Base-by-base conservation (phyloP, 2,329 filamentous ascomycete species). In the Cordyceps cicadae region DNA sequence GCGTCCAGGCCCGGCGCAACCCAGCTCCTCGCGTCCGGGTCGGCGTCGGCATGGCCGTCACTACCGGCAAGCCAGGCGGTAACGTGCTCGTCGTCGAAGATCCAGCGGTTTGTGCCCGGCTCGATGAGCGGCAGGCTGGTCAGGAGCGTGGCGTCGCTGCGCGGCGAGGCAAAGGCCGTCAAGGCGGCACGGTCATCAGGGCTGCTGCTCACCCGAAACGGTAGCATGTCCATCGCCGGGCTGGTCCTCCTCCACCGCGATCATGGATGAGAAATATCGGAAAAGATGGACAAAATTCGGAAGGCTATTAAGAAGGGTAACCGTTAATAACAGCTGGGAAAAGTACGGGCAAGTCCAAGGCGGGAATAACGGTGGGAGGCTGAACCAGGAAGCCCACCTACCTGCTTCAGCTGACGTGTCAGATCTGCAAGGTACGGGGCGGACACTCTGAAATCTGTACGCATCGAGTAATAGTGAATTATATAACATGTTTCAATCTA, bases 1-100 rank as follows among this genome's bases (percentile, higher is more conserved):
- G 46, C 29, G 24, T 45, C 48, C 56, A 34, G 48, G n/a, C 56
- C 56, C 17, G 56, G 56, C 34, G 56, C 56, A 29, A 59, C 56
- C 56, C 56, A 59, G 49, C 48, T 37, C 17, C 21, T 24, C 17
- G 49, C 34, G 24, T 52, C 56, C 37, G 9, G 3, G 12, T 37
- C 56, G 48, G 9, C 5, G 12, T 37, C 34, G 34, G 34, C 8
- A 37, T 9, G 48, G 37, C 34, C 29, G 5, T 29, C 56, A 49
- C 48, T 48, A 37, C 41, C 55, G 24, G 56, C 56, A 5, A 52
- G 56, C 56, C 56, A 59, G 17, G 56, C 56, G 11, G n/a, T n/a
- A 5, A 59, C 48, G 17, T 52, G 56, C 56, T 59, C 56, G 37
- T 59, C 56, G 17, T 52, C 48, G 3, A 32, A 34, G 17, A 59